A percentile compares a stretch with the other conserved stretches of the same genome.
These are phyloP conservation scores for Barbatosphaeria neglecta DNA, from an alignment of 495 filamentous ascomycete genomes.

Conservation along the genomic window DNA sequence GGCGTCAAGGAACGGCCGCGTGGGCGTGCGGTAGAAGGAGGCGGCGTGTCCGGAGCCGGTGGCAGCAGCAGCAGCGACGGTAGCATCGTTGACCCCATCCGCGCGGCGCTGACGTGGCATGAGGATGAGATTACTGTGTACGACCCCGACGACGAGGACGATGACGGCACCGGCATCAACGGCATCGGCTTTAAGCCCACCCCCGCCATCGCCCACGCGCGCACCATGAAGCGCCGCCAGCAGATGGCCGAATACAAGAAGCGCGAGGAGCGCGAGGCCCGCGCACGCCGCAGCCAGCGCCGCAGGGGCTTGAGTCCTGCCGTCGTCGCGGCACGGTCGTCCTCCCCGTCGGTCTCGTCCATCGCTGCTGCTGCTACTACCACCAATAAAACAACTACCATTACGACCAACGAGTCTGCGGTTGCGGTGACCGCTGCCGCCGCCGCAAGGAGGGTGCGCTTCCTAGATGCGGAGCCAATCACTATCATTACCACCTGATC, in stretches of 20 bases:
- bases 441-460: conserved; percentile 13
- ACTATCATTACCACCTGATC: conserved; percentile 2
- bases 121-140: conserved; percentile 79
- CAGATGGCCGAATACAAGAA: conserved; percentile 78
- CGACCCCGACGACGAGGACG: conserved; percentile 57
- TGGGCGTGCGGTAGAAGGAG: too few relatives aligned
- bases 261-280: conserved; percentile 73
- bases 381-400: too few relatives aligned
- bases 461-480: conserved; percentile 16
- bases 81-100: conserved; percentile 36
- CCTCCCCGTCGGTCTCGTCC: conserved; percentile 9
- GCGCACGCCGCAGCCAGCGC: conserved; percentile 55
- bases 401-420: background rate
- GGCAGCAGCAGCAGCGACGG: conserved; percentile 9
- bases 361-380: too few relatives aligned
- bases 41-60: too few relatives aligned
- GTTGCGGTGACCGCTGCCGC: background rate
- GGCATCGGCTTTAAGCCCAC: conserved; percentile 90
- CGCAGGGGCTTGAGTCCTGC: conserved; percentile 32
- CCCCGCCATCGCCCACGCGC: conserved; percentile 64
- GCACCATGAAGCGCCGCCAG: conserved; percentile 61
- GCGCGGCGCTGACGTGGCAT: conserved; percentile 61
- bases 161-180: conserved; percentile 73
- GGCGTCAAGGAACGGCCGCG: too few relatives aligned
- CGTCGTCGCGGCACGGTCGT: conserved; percentile 5